Percentiles rank a stretch among this genome's conserved stretches.
Conservation (phyloP, 2,329 filamentous ascomycete genomes). For the Talaromyces sp. region DNA sequence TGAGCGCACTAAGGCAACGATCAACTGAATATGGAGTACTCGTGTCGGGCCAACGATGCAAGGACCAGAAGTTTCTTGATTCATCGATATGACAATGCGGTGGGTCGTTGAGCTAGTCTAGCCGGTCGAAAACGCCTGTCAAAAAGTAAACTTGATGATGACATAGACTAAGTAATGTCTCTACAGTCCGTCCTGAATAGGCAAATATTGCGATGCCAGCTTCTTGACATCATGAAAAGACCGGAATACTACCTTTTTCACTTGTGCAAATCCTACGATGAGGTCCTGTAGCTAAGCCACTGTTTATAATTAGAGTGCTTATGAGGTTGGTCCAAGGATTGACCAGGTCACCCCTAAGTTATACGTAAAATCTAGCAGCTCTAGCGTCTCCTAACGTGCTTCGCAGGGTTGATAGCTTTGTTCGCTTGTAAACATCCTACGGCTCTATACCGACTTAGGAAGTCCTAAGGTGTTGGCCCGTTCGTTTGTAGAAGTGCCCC, state of each 20-base stretch:
- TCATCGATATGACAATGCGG: not conserved
- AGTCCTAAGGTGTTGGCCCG: not conserved
- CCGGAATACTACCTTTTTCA: too few species aligned
- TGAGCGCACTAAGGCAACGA: too few species aligned
- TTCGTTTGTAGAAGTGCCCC: too few species aligned
- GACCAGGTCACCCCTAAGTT: not conserved
- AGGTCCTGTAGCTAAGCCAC: not conserved
- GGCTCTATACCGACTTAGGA: not conserved
- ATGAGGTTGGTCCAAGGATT: not conserved
- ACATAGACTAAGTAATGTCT: not conserved
- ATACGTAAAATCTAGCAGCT: not conserved
- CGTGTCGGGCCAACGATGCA: not conserved
- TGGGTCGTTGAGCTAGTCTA: not conserved
- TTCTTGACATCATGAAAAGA: too few species aligned
- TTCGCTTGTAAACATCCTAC: not conserved
- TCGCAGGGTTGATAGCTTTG: not conserved
- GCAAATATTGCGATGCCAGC: too few species aligned
- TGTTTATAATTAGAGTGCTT: not conserved
- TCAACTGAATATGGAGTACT: not conserved
- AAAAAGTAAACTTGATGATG: not conserved
- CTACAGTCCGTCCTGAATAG: too few species aligned
- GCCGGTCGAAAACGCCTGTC: not conserved
- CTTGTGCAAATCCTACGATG: too few species aligned
- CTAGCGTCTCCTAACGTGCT: not conserved
- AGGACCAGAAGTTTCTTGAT: not conserved